A percentile compares a stretch with the other conserved stretches of the same genome.
Evolutionary conservation across 805 yeast genomes (phyloP).

Genomic region (Millerozyma acaciae): DNA sequence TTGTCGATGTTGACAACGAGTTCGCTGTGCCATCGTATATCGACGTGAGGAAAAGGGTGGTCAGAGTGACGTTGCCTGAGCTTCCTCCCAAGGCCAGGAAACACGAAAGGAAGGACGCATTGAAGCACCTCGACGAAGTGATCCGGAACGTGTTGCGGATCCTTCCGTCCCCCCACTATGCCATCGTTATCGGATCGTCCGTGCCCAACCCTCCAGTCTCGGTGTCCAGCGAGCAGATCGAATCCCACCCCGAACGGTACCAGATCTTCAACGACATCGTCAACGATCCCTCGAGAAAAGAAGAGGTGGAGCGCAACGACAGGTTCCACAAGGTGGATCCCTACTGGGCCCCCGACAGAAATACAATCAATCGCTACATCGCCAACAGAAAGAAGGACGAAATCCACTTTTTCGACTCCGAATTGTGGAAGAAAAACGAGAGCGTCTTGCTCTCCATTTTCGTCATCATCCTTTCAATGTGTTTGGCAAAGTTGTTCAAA

Average conservation of each 20-base stretch:
- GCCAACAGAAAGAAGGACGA: slow-evolving; percentile 27
- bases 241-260: slow-evolving; percentile 26
- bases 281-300: slow-evolving; percentile 44
- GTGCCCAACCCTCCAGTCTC: slow-evolving; percentile 25
- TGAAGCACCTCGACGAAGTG: slow-evolving; percentile 42
- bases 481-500: slow-evolving; percentile 3
- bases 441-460: slow-evolving; percentile 38
- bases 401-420: slow-evolving; percentile 41
- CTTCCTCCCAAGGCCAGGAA: slow-evolving; percentile 27
- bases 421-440: slow-evolving; percentile 50
- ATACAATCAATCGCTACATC: slow-evolving; percentile 30
- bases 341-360: slow-evolving; percentile 20
- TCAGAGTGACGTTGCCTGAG: slow-evolving; percentile 54
- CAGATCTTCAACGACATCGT: slow-evolving; percentile 57
- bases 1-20: slow-evolving; percentile 35
- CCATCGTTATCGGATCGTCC: slow-evolving; percentile 52
- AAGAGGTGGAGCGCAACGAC: slow-evolving; percentile 55
- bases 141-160: slow-evolving; percentile 57
- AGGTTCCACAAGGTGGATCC: slow-evolving; percentile 29
- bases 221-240: slow-evolving; percentile 24
- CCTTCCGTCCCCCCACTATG: slow-evolving; percentile 69
- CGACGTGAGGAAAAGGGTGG: slow-evolving; percentile 61
- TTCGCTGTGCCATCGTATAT: slow-evolving; percentile 52
- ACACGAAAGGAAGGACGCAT: slow-evolving; percentile 18
- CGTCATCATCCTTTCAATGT: slow-evolving; percentile 16